Evolutionary conservation across 2,329 filamentous ascomycete species (phyloP), one percentile per base, ranked within the genome.

Genomic region (Ilyonectria sp.): DNA sequence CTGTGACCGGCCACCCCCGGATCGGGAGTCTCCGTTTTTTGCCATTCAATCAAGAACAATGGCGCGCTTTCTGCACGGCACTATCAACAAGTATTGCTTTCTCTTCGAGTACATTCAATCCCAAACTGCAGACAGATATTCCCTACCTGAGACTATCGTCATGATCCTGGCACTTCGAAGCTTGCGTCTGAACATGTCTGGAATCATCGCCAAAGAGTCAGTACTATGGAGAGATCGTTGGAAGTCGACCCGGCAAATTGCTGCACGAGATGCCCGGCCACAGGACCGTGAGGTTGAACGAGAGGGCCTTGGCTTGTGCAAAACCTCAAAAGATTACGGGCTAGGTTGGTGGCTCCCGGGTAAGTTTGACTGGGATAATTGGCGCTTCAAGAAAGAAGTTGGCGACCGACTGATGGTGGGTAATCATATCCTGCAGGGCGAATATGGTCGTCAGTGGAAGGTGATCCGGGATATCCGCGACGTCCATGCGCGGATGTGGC

Each of bases 331-430:
- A 37, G 33, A 37, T 4, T 37, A 37, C 33, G 6, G 33, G 33
- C 33, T 37, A 3, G 23, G 23, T 3, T 26, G 23, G 23, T 26
- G 23, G 23, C 23, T 26, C 23, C 23, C 23, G 4, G 37, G 55
- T 5, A 58, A 58, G 9, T 58, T 35, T 33, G 43, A 58, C 26
- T 58, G 55, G 55, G 55, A 58, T 46, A 58, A 58, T 46, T 58
- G 55, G 43, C 55, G 55, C 43, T 58, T 58, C 43, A 58, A 58
- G 7, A 5, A 0, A 6, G 40, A 58, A 10, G 55, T 58, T 15
- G 37, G 40, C 23, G 55, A 58, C 0, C 55, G 55, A 58, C 55
- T 58, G 2, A 58, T 44, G 1, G 43, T 15, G 55, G 55, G 43
- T 23, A 58, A 58, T 31, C 7, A 5, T 10, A 57, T 57, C 10